phyloP scores from a whole-genome alignment of 2,329 filamentous ascomycete species.

The Fusarium buharicum region DNA sequence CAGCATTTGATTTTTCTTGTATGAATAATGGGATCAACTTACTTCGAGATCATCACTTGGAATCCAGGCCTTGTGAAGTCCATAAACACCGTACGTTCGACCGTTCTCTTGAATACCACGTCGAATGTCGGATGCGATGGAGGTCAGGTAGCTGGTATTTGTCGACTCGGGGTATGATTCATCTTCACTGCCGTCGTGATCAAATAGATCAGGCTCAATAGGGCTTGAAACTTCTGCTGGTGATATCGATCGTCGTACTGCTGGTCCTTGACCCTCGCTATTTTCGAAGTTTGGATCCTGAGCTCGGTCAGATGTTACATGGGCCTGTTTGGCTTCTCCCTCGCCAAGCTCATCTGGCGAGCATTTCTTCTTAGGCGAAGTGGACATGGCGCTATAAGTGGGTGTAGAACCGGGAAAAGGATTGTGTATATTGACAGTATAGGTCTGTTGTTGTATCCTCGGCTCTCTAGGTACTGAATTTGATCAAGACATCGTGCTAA shows the following conservation, averaged over 20 bases:
- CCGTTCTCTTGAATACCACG: slow-evolving; percentile 41
- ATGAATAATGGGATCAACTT: background rate
- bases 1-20: background rate
- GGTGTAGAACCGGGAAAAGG: background rate
- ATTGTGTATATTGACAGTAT: background rate
- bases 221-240: slow-evolving; percentile 8
- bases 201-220: slow-evolving; percentile 39
- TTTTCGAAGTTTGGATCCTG: background rate
- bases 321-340: slow-evolving; percentile 10
- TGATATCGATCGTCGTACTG: background rate
- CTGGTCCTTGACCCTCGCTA: background rate
- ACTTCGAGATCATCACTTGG: slow-evolving; percentile 40
- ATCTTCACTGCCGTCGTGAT: slow-evolving; percentile 35
- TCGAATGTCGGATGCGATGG: slow-evolving; percentile 43
- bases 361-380: background rate
- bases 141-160: slow-evolving; percentile 46
- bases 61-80: slow-evolving; percentile 38
- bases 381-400: background rate
- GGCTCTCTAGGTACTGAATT: background rate
- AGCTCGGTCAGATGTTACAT: too few relatives aligned
- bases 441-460: background rate
- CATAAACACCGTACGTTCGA: slow-evolving; percentile 38
- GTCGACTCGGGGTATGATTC: slow-evolving; percentile 47
- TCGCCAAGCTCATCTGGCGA: background rate
- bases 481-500: slow-evolving; percentile 1